These are phyloP conservation scores for Aphanomyces cochlioides DNA, from an alignment of 352 stramenopile genomes.

Conservation along the genomic window DNA sequence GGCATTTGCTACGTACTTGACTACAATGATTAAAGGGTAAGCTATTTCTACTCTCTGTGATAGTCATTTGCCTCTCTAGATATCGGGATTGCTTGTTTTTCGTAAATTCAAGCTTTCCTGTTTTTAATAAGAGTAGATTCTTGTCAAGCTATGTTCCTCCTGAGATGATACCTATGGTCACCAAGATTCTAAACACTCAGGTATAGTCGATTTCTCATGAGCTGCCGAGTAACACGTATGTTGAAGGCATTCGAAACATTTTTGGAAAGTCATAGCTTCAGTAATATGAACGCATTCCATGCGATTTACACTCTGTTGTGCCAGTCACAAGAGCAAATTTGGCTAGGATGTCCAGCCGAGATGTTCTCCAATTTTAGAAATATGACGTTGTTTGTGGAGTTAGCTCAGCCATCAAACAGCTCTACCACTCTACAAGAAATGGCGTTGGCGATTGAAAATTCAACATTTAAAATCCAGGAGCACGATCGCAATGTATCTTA, in stretches of 20 bases:
- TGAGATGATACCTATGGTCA: conserved; percentile 64
- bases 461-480: neutral
- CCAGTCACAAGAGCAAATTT: conserved; percentile 52
- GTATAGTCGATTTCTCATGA: neutral
- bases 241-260: conserved; percentile 62
- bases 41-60: neutral
- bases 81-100: conserved; percentile 86
- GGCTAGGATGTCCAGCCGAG: conserved; percentile 32
- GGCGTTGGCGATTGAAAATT: neutral
- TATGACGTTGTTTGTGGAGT: no score
- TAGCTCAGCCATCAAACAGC: no score
- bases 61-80: neutral
- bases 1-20: conserved; percentile 72
- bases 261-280: conserved; percentile 67
- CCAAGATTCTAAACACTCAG: conserved; percentile 64
- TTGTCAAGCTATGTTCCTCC: conserved; percentile 51
- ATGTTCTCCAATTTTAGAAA: neutral
- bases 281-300: conserved; percentile 74
- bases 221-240: neutral
- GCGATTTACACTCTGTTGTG: conserved; percentile 63
- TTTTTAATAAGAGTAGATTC: conserved; percentile 86
- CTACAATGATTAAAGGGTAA: conserved; percentile 52
- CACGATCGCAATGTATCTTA: neutral
- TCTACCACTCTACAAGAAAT: neutral
- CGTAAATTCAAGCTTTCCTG: conserved; percentile 77